Percentiles rank a stretch among this genome's conserved stretches.
phyloP scores from a whole-genome alignment of 2,329 filamentous ascomycete species.

The Phialemonium atrogriseum region DNA sequence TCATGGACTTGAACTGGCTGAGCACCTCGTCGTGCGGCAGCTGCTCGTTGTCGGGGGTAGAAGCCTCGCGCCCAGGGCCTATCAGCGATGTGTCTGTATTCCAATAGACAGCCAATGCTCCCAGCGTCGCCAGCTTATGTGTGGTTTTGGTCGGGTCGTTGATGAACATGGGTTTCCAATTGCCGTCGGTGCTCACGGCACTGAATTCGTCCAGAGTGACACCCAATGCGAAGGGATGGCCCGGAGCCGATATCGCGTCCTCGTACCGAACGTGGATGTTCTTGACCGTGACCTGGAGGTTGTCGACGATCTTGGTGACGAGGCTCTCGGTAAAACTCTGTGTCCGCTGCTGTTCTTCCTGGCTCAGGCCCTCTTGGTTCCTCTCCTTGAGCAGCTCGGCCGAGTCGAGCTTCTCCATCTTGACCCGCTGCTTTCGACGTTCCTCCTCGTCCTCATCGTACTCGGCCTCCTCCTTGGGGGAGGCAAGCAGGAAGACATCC shows the following conservation, averaged over 20 bases:
- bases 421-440: constrained; percentile 75
- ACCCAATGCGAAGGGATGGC: constrained; percentile 89
- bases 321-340: constrained; percentile 96
- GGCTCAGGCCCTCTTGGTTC: constrained; percentile 84
- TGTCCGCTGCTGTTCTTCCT: constrained; percentile 93
- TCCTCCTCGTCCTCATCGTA: constrained; percentile 93
- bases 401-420: constrained; percentile 97
- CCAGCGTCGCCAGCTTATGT: constrained; percentile 88
- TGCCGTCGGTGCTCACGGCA: constrained; percentile 86
- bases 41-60: constrained; percentile 48
- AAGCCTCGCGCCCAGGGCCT: constrained; percentile 69
- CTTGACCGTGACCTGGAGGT: constrained; percentile 93
- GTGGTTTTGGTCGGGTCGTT: constrained; percentile 76
- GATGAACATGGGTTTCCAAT: constrained; percentile 95
- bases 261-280: constrained; percentile 98
- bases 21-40: constrained; percentile 71
- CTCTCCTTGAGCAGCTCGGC: constrained; percentile 90
- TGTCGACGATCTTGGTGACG: constrained; percentile 95
- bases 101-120: constrained; percentile 92
- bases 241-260: constrained; percentile 89
- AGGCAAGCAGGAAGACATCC: constrained; percentile 91
- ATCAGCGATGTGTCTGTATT: constrained; percentile 86
- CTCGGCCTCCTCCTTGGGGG: constrained; percentile 88
- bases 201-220: constrained; percentile 94
- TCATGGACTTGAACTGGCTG: constrained; percentile 67